Evolutionary conservation across 495 filamentous ascomycete genomes (phyloP).

Genomic region (Staphylotrichum tortipilum): DNA sequence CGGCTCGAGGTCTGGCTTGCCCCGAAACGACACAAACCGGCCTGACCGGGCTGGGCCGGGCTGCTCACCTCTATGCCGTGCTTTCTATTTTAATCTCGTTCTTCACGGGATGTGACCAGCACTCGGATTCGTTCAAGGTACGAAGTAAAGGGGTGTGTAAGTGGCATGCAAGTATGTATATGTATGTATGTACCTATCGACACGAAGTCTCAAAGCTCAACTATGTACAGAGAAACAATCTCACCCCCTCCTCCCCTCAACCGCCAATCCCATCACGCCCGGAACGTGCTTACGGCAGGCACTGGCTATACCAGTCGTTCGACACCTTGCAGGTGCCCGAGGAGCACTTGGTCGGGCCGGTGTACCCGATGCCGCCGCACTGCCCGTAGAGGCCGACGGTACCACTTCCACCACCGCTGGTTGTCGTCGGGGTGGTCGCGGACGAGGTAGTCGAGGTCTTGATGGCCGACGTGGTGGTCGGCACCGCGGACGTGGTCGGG

Average conservation of each 20-base stretch:
- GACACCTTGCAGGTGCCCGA: slow-evolving; percentile 19
- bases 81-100: no score
- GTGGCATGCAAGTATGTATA: not conserved
- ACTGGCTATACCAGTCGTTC: slow-evolving; percentile 23
- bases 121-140: not conserved
- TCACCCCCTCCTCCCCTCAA: not conserved
- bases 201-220: not conserved
- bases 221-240: slow-evolving; percentile 1
- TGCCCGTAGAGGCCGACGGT: slow-evolving; percentile 18
- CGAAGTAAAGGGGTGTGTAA: not conserved
- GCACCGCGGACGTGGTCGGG: not conserved
- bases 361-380: slow-evolving; percentile 22
- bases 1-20: no score
- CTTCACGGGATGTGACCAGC: no score
- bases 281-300: not conserved
- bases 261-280: not conserved
- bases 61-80: no score
- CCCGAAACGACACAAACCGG: no score
- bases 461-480: not conserved
- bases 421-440: not conserved
- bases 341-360: slow-evolving; percentile 18
- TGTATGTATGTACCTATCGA: no score
- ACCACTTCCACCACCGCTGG: slow-evolving; percentile 2
- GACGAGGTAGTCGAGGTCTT: not conserved
- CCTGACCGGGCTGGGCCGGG: no score